Conservation (phyloP, 768 basidiomycete species). For the Tephrocybe rancida region DNA sequence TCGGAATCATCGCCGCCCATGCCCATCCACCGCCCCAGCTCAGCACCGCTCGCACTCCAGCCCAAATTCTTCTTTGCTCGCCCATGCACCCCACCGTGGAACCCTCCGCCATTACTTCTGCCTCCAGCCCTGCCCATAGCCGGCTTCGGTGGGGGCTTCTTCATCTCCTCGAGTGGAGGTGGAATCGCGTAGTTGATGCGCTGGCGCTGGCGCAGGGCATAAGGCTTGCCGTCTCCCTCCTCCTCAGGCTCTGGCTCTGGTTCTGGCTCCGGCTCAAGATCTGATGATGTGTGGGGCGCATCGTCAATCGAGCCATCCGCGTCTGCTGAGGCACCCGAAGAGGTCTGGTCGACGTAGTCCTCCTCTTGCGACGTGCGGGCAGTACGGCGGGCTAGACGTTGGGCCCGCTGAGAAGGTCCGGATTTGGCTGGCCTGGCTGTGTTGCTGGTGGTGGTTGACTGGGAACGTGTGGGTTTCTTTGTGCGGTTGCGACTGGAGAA, state of each 20-base stretch:
- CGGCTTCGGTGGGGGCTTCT: slow-evolving; percentile 44
- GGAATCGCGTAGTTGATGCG: slow-evolving; percentile 83
- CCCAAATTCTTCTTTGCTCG: slow-evolving; percentile 52
- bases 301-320: slow-evolving; percentile 65
- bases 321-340: slow-evolving; percentile 52
- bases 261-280: slow-evolving; percentile 43
- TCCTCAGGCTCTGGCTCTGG: slow-evolving; percentile 50
- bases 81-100: slow-evolving; percentile 30
- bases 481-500: slow-evolving; percentile 41
- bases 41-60: slow-evolving; percentile 81
- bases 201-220: slow-evolving; percentile 64
- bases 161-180: slow-evolving; percentile 76
- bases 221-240: slow-evolving; percentile 59
- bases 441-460: slow-evolving; percentile 7
- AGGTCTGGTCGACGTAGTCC: slow-evolving; percentile 50
- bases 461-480: slow-evolving; percentile 29
- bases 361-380: slow-evolving; percentile 36
- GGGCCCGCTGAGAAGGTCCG: slow-evolving; percentile 27
- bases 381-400: slow-evolving; percentile 30
- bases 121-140: slow-evolving; percentile 28
- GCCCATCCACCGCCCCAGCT: slow-evolving; percentile 78
- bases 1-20: slow-evolving; percentile 78
- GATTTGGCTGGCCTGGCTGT: neutral
- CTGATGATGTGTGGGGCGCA: slow-evolving; percentile 46
- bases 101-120: slow-evolving; percentile 25